Conservation (phyloP, 148 eudicot genomes). For the Silene uniflora region DNA sequence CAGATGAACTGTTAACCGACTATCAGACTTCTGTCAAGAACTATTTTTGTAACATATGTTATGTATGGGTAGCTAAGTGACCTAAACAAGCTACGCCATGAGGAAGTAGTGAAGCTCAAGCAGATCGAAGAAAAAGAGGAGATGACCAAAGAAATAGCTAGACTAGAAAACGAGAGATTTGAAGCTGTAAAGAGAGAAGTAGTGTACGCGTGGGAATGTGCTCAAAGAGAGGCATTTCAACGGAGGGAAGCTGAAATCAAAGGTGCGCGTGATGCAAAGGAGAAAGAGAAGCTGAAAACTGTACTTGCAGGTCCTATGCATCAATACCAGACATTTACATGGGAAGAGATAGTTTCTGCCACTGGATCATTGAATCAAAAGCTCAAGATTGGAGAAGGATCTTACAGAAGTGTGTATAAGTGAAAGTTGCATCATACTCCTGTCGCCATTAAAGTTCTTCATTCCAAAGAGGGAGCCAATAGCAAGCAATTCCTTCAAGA, state of each 20-base stretch:
- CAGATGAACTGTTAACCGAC: not conserved
- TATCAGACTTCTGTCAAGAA: not conserved
- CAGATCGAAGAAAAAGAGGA: constrained; percentile 37
- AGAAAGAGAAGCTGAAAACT: constrained; percentile 53
- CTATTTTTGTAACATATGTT: not conserved
- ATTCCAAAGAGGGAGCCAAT: constrained; percentile 48
- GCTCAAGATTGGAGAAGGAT: constrained; percentile 69
- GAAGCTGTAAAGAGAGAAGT: constrained; percentile 53
- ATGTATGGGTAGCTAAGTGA: constrained; percentile 44
- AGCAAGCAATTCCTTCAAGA: constrained; percentile 78
- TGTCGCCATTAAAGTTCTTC: constrained; percentile 76
- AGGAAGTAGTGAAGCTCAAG: constrained; percentile 46
- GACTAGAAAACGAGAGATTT: constrained; percentile 39
- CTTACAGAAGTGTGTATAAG: constrained; percentile 75
- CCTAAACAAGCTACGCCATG: constrained; percentile 46
- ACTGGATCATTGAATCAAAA: constrained; percentile 57
- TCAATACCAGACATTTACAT: constrained; percentile 59
- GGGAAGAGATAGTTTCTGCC: constrained; percentile 73
- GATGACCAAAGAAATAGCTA: constrained; percentile 48
- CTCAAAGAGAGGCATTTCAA: constrained; percentile 46
- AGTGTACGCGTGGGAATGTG: constrained; percentile 33
- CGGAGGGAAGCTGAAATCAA: constrained; percentile 46
- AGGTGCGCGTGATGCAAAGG: constrained; percentile 49
- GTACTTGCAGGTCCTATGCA: constrained; percentile 35
- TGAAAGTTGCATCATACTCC: constrained; percentile 71